Evolutionary conservation across 208 protist species (phyloP).

Genomic region (Leishmania amazonensis): DNA sequence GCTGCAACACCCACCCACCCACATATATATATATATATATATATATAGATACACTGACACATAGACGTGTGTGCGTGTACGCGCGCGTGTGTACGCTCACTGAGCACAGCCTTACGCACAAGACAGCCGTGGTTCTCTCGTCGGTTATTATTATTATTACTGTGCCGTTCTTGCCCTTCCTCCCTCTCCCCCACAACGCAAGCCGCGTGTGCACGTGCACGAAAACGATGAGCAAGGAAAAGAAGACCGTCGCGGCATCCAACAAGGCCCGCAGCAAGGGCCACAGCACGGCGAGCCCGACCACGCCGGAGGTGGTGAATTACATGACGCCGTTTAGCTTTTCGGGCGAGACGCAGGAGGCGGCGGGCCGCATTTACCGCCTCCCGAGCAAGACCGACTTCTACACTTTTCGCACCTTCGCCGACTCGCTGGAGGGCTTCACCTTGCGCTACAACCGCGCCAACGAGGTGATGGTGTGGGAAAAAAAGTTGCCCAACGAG

Average conservation of each 20-base stretch:
- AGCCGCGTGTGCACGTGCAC: not conserved
- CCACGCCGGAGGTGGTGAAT: constrained; percentile 27
- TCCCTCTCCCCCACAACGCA: not conserved
- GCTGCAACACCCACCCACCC: not conserved
- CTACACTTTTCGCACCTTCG: constrained; percentile 69
- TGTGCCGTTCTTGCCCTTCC: too few species aligned
- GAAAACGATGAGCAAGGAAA: constrained; percentile 20
- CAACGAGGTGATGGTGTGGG: constrained; percentile 72
- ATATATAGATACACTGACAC: not conserved
- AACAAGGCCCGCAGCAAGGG: not conserved
- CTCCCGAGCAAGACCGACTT: constrained; percentile 64
- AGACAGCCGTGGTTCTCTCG: too few species aligned
- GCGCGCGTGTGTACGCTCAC: too few species aligned
- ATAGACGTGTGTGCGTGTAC: not conserved
- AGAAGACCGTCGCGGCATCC: constrained; percentile 11
- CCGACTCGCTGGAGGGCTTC: constrained; percentile 82
- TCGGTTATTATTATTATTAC: too few species aligned
- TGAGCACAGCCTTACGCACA: too few species aligned
- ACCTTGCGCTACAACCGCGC: constrained; percentile 46
- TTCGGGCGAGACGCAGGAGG: constrained; percentile 38
- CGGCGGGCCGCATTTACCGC: constrained; percentile 53
- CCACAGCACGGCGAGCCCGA: not conserved
- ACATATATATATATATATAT: not conserved
- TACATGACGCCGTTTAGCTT: constrained; percentile 74
- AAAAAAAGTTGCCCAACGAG: constrained; percentile 66